A percentile compares a stretch with the other conserved stretches of the same genome.
Conservation (phyloP, 345 rosid genomes). For the Hibiscus tridactylites region DNA sequence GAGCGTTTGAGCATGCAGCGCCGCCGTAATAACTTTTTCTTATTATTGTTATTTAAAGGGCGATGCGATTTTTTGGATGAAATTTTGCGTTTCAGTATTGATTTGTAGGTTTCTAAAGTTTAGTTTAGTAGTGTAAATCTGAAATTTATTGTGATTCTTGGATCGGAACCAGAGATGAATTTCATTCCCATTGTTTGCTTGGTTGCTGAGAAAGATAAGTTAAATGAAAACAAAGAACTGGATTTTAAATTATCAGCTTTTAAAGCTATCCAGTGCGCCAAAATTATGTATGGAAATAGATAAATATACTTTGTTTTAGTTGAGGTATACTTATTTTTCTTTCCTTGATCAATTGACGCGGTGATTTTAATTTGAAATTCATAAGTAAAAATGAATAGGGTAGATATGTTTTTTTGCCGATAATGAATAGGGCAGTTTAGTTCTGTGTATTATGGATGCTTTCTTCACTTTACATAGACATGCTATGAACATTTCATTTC, state of each 20-base stretch:
- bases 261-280: not conserved
- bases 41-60: slow-evolving; percentile 10
- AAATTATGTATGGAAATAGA: not conserved
- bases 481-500: slow-evolving; percentile 4
- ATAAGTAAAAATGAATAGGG: not conserved
- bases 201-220: slow-evolving; percentile 18
- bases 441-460: not conserved
- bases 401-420: too few species aligned
- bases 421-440: not conserved
- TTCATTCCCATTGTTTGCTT: slow-evolving; percentile 9
- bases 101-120: not conserved
- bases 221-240: not conserved
- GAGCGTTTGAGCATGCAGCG: slow-evolving; percentile 5
- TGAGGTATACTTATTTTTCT: not conserved
- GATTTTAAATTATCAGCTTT: not conserved
- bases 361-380: not conserved
- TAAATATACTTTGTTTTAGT: not conserved
- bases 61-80: not conserved
- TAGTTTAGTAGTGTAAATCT: not conserved
- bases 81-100: not conserved
- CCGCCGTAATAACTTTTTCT: not conserved
- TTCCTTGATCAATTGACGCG: slow-evolving; percentile 5
- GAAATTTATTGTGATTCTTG: slow-evolving; percentile 1
- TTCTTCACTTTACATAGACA: not conserved
- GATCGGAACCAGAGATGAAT: slow-evolving; percentile 6